phyloP scores from a whole-genome alignment of 352 stramenopile species.

The Phytophthora kernoviae region DNA sequence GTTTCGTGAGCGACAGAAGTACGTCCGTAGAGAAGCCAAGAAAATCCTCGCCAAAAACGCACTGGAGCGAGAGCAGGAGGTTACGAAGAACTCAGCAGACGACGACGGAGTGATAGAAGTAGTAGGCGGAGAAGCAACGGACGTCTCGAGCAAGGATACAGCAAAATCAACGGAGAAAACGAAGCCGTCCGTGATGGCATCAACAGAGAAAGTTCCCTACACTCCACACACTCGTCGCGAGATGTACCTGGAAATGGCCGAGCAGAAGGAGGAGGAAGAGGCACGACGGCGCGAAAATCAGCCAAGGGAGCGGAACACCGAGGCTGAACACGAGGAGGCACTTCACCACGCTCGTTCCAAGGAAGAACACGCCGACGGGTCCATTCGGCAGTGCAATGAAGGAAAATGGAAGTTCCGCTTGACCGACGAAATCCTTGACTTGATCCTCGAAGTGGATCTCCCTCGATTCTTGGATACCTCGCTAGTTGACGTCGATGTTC shows the following conservation, averaged over 20 bases:
- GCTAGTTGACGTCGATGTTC: constrained; percentile 94
- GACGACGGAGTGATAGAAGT: constrained; percentile 49
- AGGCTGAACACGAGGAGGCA: constrained; percentile 80
- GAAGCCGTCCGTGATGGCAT: constrained; percentile 48
- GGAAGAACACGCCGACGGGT: constrained; percentile 40
- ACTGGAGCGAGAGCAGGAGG: constrained; percentile 10
- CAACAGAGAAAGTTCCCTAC: constrained; percentile 67
- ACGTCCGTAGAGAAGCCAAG: constrained; percentile 38
- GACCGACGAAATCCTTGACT: constrained; percentile 45
- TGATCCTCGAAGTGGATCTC: constrained; percentile 85
- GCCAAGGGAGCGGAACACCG: constrained; percentile 86
- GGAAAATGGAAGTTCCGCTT: constrained; percentile 90
- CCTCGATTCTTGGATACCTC: constrained; percentile 91
- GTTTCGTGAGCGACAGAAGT: constrained; percentile 49
- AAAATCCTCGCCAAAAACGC: constrained; percentile 30
- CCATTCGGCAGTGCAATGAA: constrained; percentile 91
- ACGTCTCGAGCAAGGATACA: constrained; percentile 36
- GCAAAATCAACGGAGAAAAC: constrained; percentile 1
- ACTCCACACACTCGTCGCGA: constrained; percentile 66
- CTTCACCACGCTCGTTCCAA: constrained; percentile 40
- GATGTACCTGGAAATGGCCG: constrained; percentile 93
- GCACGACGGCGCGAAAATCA: constrained; percentile 75
- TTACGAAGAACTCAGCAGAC: constrained; percentile 15
- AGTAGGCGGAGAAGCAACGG: constrained; percentile 31
- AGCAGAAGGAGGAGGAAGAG: constrained; percentile 94